phyloP scores from a whole-genome alignment of 1,139 yeast genomes.

The Arxiozyma bovina region DNA sequence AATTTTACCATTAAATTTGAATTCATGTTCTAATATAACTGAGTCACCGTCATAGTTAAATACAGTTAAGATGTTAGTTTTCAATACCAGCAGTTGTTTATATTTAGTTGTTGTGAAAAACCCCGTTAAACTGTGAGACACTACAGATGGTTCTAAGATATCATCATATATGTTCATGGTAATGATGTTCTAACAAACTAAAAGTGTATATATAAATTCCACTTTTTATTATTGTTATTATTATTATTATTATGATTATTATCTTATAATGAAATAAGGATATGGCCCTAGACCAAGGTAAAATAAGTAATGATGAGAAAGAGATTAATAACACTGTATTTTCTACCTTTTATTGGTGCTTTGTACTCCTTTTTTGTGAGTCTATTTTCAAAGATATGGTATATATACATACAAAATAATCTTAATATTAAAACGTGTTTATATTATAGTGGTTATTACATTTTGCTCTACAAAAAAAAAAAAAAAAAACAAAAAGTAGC shows the following conservation, averaged over 20 bases:
- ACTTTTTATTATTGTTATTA: not conserved
- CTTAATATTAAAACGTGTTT: too few relatives aligned
- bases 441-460: too few relatives aligned
- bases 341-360: too few relatives aligned
- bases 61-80: constrained; percentile 64
- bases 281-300: too few relatives aligned
- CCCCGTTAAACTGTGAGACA: constrained; percentile 54
- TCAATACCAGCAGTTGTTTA: constrained; percentile 58
- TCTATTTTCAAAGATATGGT: too few relatives aligned
- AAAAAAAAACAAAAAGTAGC: not conserved
- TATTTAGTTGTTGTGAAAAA: constrained; percentile 45
- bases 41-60: constrained; percentile 35
- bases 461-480: too few relatives aligned
- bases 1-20: constrained; percentile 62
- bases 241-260: not conserved
- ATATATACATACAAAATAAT: too few relatives aligned
- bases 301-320: too few relatives aligned
- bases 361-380: too few relatives aligned
- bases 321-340: too few relatives aligned
- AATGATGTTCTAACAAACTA: not conserved
- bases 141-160: constrained; percentile 70
- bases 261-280: not conserved
- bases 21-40: constrained; percentile 55
- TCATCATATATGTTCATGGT: constrained; percentile 73
- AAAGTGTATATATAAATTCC: not conserved